Percentiles rank a stretch among this genome's conserved stretches.
These are phyloP conservation scores for Colletotrichum navitas DNA, from an alignment of 2,329 filamentous ascomycete genomes.

Conservation along the genomic window DNA sequence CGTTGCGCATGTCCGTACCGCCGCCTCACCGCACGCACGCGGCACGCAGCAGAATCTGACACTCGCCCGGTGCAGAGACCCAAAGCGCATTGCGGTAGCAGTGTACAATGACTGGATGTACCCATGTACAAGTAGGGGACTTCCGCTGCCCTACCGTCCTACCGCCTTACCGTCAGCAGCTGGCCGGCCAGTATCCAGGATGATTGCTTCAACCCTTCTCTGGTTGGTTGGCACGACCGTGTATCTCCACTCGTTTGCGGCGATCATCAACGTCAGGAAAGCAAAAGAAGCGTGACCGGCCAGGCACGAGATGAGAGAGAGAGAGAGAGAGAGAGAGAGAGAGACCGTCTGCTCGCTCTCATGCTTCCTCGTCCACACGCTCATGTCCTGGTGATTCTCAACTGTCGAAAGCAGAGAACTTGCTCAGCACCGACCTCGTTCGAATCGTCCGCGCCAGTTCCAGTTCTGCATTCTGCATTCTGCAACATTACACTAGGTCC, in stretches of 20 bases:
- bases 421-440: not conserved
- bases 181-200: slow-evolving; percentile 16
- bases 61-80: slow-evolving; percentile 3
- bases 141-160: slow-evolving; percentile 19
- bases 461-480: slow-evolving; percentile 18
- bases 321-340: not conserved
- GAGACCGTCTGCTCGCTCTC: not conserved
- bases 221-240: slow-evolving; percentile 24
- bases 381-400: not conserved
- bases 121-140: slow-evolving; percentile 27
- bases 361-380: no score
- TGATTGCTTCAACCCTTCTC: slow-evolving; percentile 10
- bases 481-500: slow-evolving; percentile 29
- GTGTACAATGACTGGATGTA: not conserved
- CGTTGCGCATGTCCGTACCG: slow-evolving; percentile 7
- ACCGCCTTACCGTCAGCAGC: slow-evolving; percentile 22
- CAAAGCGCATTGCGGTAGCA: slow-evolving; percentile 10
- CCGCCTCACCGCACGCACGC: not conserved
- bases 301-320: not conserved
- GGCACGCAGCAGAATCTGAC: slow-evolving; percentile 10
- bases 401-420: slow-evolving; percentile 7
- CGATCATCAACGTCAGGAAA: slow-evolving; percentile 27
- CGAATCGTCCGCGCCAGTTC: slow-evolving; percentile 9
- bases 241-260: slow-evolving; percentile 11
- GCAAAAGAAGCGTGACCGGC: not conserved